These are phyloP conservation scores for Diaporthe ampelina DNA, from an alignment of 2,329 filamentous ascomycete species.

Conservation along the genomic window DNA sequence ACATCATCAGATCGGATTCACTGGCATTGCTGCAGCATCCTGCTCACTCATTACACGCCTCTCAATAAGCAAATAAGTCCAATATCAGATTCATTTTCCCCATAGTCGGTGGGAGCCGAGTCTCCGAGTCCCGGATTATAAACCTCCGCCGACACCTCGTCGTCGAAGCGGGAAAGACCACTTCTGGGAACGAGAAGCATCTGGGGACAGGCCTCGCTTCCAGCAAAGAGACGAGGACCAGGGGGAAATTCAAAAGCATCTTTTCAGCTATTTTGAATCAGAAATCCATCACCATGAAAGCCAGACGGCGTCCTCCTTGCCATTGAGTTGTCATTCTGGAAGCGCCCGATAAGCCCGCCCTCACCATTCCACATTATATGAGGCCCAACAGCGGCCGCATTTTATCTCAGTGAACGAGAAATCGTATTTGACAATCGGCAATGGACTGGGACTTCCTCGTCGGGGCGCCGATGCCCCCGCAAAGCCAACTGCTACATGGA, in stretches of 20 bases:
- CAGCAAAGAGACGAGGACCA: neutral
- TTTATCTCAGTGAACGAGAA: neutral
- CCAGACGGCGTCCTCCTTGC: slow-evolving; percentile 10
- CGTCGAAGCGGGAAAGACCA: neutral
- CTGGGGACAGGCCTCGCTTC: neutral
- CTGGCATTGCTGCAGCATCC: neutral
- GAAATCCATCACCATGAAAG: slow-evolving; percentile 13
- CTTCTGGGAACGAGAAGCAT: neutral
- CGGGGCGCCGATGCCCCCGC: slow-evolving; percentile 33
- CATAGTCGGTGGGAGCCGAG: neutral
- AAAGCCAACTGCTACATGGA: slow-evolving; percentile 59
- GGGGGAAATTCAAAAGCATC: neutral
- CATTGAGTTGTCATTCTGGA: slow-evolving; percentile 6
- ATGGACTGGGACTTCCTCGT: slow-evolving; percentile 38
- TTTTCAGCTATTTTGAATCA: neutral
- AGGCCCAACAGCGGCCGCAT: neutral
- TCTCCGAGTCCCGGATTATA: neutral
- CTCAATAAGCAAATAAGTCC: neutral
- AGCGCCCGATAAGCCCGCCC: neutral
- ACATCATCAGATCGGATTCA: neutral
- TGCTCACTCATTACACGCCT: neutral
- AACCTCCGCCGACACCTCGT: neutral
- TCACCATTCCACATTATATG: neutral
- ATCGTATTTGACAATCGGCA: neutral
- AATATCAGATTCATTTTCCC: neutral